Evolutionary conservation across 495 filamentous ascomycete species (phyloP), one percentile per base, ranked within the genome.

Genomic region (Tuber brumale): DNA sequence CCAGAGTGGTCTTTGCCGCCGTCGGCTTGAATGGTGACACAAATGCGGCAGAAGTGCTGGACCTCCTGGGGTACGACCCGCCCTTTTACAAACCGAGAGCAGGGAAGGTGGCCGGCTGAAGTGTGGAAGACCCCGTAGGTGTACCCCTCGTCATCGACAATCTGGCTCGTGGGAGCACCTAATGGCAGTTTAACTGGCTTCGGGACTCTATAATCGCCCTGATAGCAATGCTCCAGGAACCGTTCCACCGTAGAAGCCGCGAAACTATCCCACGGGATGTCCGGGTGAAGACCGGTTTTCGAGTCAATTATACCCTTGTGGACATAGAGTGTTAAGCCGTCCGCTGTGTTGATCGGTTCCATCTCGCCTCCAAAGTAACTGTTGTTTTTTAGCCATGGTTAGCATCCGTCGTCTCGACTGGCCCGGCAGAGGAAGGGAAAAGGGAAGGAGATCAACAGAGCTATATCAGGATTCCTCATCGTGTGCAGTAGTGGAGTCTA

Each of bases 161-260:
- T 4, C 12, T 27, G 35, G 27, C 57, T 66, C 27, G 57, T 35
- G 57, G 57, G 57, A 14, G 57, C 35, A 66, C 12, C 57, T 8
- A 18, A 6, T 66, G 27, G 27, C 57, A 31, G 9, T 14, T 35
- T 35, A 4, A 9, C 27, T 4, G 57, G 57, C 18, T 35, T 31
- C 4, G 57, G 57, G 7, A 2, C 27, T 35, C 27, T 31, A 18
- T 97, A 97, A 83, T 97, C 92, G 83, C 89, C 89, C 4, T 92
- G 95, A 84, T 97, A 97, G 70, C 95, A 89, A 85, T 91, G 97
- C 85, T 97, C 92, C 79, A 97, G 89, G 81, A 95, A 93, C 84
- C 90, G 93, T 61, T 92, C 89, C 73, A 94, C 90, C 51, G 94
- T 92, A 16, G 57, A 35, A 16, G 27, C 7, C 57, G 18, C 31